Evolutionary conservation across 495 filamentous ascomycete genomes (phyloP), one percentile per base, ranked within the genome.

Genomic region (Lophiostoma macrostomum): DNA sequence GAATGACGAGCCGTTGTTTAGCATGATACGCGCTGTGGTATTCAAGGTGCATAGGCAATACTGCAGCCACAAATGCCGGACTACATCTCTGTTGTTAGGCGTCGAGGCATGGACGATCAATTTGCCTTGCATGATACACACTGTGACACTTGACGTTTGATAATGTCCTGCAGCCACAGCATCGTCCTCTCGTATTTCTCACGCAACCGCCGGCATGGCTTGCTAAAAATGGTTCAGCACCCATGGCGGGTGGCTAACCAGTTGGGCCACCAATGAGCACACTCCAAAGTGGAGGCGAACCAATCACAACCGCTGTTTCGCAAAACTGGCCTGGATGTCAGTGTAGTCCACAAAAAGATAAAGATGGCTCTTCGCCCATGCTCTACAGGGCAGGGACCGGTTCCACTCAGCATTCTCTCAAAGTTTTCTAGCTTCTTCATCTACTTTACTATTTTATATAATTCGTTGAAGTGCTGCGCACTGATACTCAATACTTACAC

Each of bases 351-450:
- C 35, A 38, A 38, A 38, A 7, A 38, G 35, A 8, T 38, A 38
- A 38, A 38, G 35, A 38, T 38, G 35, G 14, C 7, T 18, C 6
- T 38, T 7, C 35, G 6, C 7, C 35, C 35, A 7, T 8, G 6
- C 7, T 8, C 14, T 38, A 18, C 35, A 38, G 35, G 35, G 35
- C 35, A 38, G 35, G 35, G 35, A 38, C 35, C 35, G 35, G 35
- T 6, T 38, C 35, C 35, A 38, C 35, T 38, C 35, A 38, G 35
- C 35, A 38, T 38, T 38, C 35, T 38, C 19, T 38, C 35, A 38
- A 38, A 38, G 6, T 18, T 38, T 38, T 18, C 35, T 38, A n/a
- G n/a, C n/a, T 18, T 8, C 35, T 38, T 38, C 35, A 6, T 38
- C 6, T 18, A 10, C 16, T 38, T 10, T 18, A 10, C 16, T 38